Conservation (phyloP, 108 stramenopile species). For the Chaetoceros tenuissimus region DNA sequence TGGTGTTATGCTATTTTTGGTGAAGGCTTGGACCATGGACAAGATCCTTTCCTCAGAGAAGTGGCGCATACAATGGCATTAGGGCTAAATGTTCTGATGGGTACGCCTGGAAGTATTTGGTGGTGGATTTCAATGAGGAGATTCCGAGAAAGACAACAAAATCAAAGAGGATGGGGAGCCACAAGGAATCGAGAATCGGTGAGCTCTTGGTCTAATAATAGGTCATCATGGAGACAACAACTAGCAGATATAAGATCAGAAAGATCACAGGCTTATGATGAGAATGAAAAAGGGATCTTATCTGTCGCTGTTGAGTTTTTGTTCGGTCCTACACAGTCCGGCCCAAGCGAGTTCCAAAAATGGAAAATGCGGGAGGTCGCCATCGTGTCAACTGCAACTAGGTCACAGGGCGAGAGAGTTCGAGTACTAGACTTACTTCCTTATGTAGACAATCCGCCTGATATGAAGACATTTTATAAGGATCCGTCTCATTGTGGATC, state of each 20-base stretch:
- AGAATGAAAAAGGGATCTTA: constrained; percentile 42
- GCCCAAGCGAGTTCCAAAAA: constrained; percentile 36
- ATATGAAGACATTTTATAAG: constrained; percentile 16
- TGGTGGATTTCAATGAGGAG: constrained; percentile 58
- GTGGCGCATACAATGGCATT: constrained; percentile 66
- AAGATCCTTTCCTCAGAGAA: constrained; percentile 72
- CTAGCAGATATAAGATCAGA: too few species aligned
- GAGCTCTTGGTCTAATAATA: not conserved
- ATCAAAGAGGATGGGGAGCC: constrained; percentile 22
- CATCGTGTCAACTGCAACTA: constrained; percentile 30
- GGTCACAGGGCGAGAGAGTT: constrained; percentile 26
- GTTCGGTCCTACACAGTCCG: constrained; percentile 54
- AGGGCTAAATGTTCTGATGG: constrained; percentile 51
- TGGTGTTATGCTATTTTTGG: constrained; percentile 81
- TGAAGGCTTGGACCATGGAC: constrained; percentile 24
- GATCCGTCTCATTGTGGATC: constrained; percentile 5
- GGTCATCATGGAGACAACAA: too few species aligned
- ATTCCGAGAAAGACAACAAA: constrained; percentile 26
- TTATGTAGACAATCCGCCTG: constrained; percentile 60
- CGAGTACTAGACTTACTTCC: constrained; percentile 49
- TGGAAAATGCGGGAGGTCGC: constrained; percentile 66
- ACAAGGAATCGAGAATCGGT: not conserved
- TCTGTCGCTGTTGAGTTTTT: constrained; percentile 74
- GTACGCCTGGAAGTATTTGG: constrained; percentile 48
- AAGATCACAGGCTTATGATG: not conserved